These are phyloP conservation scores for Kuraishia hungarica DNA, from an alignment of 805 yeast species.

Conservation along the genomic window DNA sequence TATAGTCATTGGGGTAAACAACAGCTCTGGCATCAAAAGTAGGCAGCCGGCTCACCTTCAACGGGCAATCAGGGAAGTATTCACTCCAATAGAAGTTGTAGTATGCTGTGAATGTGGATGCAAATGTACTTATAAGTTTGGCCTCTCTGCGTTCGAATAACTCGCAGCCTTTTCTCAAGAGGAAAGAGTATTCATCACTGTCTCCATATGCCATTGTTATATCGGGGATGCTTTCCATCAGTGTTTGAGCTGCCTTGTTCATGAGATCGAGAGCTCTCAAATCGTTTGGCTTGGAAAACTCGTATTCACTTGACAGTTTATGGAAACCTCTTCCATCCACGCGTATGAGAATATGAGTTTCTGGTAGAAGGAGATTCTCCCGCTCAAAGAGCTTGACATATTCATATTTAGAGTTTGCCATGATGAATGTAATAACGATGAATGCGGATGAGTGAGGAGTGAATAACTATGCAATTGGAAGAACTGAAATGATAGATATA, in stretches of 20 bases:
- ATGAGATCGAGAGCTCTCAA: constrained; percentile 63
- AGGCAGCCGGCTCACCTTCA: constrained; percentile 54
- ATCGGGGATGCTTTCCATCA: constrained; percentile 63
- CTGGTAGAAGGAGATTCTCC: constrained; percentile 65
- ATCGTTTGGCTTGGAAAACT: constrained; percentile 87
- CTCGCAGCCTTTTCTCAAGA: constrained; percentile 52
- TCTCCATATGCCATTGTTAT: constrained; percentile 84
- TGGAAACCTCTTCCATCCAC: constrained; percentile 95
- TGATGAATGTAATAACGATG: constrained; percentile 12
- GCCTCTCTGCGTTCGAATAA: constrained; percentile 78
- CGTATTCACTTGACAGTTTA: constrained; percentile 63
- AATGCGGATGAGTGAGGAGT: too few species aligned
- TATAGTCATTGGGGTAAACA: constrained; percentile 56
- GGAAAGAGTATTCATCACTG: constrained; percentile 88
- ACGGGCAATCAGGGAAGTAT: constrained; percentile 41
- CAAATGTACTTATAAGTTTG: constrained; percentile 75
- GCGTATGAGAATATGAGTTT: constrained; percentile 74
- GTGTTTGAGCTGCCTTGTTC: constrained; percentile 68
- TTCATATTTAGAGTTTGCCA: constrained; percentile 85
- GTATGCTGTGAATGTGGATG: constrained; percentile 70
- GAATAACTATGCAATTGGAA: too few species aligned
- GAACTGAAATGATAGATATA: too few species aligned
- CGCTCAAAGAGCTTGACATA: constrained; percentile 79
- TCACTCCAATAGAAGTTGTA: constrained; percentile 63
- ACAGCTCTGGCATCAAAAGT: constrained; percentile 91